Evolutionary conservation across 371 early-diverging fungal genomes (phyloP), one percentile per base, ranked within the genome.

Genomic region (Apophysomyces elegans): DNA sequence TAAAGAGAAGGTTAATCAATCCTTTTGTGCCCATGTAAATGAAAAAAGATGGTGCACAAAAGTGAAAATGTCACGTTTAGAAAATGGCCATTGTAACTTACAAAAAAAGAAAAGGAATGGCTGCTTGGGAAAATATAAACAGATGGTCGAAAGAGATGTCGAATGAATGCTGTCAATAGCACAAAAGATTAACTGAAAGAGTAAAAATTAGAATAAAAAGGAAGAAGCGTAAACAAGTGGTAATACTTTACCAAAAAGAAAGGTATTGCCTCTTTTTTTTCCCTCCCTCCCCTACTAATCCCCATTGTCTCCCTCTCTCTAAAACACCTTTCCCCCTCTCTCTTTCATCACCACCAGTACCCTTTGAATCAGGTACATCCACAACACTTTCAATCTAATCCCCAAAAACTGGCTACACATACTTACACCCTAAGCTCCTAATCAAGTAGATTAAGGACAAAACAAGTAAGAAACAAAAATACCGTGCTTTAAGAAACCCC

Each of bases 61-160:
- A 50, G 54, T 50, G 54, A 50, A 50, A 50, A 50, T 50, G 54
- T 26, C 54, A 50, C 54, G 54, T 50, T 50, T 50, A 21, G 21
- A 50, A 21, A 50, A 21, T 21, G 16, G n/a, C 9, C 54, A n/a
- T n/a, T 50, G n/a, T n/a, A 50, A 50, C 54, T 50, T 50, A 50
- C 54, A 50, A 50, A 50, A 18, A 50, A 50, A 50, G 18, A 50
- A 50, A 21, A 26, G 32, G 21, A 50, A 50, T 16, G 54, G 54
- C 54, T 50, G 54, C 54, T 50, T 50, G 54, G 21, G 54, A 50
- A 50, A 50, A 50, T 26, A 50, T 16, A 50, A 50, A 50, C 21
- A 50, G 54, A 50, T 26, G 54, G 54, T 50, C 54, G 54, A 50
- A 50, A 50, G 54, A 7, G 54, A 18, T n/a, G 54, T 50, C 54